phyloP scores from a whole-genome alignment of 2,329 filamentous ascomycete species.

The Colletotrichum sp. region DNA sequence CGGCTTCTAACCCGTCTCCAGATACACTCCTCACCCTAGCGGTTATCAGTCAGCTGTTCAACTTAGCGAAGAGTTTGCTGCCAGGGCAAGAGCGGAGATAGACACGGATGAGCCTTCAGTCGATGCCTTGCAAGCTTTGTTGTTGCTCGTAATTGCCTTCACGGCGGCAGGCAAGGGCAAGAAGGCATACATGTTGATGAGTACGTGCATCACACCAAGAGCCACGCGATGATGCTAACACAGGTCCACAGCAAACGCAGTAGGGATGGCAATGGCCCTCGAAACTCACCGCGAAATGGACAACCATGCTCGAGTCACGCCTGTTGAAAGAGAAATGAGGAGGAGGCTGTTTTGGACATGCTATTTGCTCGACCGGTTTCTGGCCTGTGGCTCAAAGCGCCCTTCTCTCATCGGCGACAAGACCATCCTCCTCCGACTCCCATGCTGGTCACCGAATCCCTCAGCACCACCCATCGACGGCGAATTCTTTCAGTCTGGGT shows the following conservation, averaged over 20 bases:
- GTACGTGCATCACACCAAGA: slow-evolving; percentile 48
- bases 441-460: slow-evolving; percentile 72
- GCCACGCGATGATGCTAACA: slow-evolving; percentile 4
- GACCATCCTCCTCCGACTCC: slow-evolving; percentile 75
- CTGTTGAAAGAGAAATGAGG: slow-evolving; percentile 76
- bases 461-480: slow-evolving; percentile 71
- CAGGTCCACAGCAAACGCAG: slow-evolving; percentile 65
- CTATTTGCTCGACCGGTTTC: slow-evolving; percentile 85
- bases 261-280: slow-evolving; percentile 83
- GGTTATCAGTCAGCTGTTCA: slow-evolving; percentile 71
- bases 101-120: slow-evolving; percentile 83
- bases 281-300: slow-evolving; percentile 82
- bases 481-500: slow-evolving; percentile 79
- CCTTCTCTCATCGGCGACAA: slow-evolving; percentile 82
- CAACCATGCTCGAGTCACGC: slow-evolving; percentile 62
- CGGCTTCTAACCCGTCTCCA: slow-evolving; percentile 36
- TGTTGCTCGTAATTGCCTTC: slow-evolving; percentile 77
- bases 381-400: slow-evolving; percentile 79
- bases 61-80: slow-evolving; percentile 74
- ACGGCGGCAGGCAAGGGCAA: slow-evolving; percentile 81
- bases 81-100: slow-evolving; percentile 71
- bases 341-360: slow-evolving; percentile 88
- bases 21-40: slow-evolving; percentile 72
- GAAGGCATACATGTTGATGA: slow-evolving; percentile 85
- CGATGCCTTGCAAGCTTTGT: slow-evolving; percentile 75